phyloP scores from a whole-genome alignment of 768 basidiomycete genomes.

The Leccinum arenicola region DNA sequence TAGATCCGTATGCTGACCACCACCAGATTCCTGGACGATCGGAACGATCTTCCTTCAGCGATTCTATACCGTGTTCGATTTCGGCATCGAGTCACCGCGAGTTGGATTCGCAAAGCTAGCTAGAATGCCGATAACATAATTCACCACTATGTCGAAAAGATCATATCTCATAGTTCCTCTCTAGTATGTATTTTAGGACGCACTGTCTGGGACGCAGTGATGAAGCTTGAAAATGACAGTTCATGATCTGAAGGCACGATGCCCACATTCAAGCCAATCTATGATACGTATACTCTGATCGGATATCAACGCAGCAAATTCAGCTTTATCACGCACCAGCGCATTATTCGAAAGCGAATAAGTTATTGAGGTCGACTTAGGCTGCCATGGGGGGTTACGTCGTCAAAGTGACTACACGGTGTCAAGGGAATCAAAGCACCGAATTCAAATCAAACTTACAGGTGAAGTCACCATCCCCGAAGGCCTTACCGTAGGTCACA shows the following conservation, averaged over 20 bases:
- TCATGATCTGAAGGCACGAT: background rate
- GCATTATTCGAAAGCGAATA: background rate
- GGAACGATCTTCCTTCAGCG: too few relatives aligned
- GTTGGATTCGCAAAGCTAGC: too few relatives aligned
- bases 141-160: too few relatives aligned
- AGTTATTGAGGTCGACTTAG: background rate
- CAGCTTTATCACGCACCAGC: background rate
- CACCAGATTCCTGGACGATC: too few relatives aligned
- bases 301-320: background rate
- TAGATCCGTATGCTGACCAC: too few relatives aligned
- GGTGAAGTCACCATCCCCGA: constrained; percentile 29
- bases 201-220: background rate
- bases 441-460: constrained; percentile 13
- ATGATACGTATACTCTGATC: background rate
- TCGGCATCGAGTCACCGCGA: too few relatives aligned
- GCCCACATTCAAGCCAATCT: background rate
- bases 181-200: too few relatives aligned
- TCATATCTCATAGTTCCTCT: too few relatives aligned
- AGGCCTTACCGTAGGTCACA: constrained; percentile 12
- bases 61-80: too few relatives aligned
- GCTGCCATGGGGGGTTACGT: background rate
- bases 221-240: background rate
- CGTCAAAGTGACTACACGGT: constrained; percentile 7
- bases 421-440: background rate
- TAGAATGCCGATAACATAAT: too few relatives aligned